These are phyloP conservation scores for Debaryomyces coudertii DNA, from an alignment of 1,139 yeast species.

Conservation along the genomic window DNA sequence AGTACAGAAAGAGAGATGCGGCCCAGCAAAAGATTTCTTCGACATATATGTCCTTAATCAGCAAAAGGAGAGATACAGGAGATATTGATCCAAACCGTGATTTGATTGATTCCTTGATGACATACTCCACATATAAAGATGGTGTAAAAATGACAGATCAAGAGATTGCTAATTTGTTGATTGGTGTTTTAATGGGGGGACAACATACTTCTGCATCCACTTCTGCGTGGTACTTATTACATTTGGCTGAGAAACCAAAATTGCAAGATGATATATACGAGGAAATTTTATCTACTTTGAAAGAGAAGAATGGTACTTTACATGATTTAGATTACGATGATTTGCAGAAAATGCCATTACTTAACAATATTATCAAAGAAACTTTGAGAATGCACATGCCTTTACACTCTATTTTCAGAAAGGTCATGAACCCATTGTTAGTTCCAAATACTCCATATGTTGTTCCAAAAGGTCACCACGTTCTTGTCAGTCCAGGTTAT, in stretches of 20 bases:
- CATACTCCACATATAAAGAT: constrained; percentile 82
- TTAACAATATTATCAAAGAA: constrained; percentile 85
- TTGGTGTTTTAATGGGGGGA: constrained; percentile 98
- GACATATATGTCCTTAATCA: constrained; percentile 80
- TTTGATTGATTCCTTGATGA: constrained; percentile 85
- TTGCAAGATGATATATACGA: constrained; percentile 77
- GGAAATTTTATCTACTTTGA: constrained; percentile 70
- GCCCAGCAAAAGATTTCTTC: constrained; percentile 82
- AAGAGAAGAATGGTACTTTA: constrained; percentile 45
- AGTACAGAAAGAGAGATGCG: constrained; percentile 78
- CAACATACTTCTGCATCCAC: constrained; percentile 98
- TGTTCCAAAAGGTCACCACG: constrained; percentile 88
- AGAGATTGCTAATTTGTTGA: constrained; percentile 89
- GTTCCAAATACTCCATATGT: constrained; percentile 81
- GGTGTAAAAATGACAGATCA: constrained; percentile 93
- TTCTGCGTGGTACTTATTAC: constrained; percentile 91
- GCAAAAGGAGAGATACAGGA: constrained; percentile 69
- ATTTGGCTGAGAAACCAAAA: constrained; percentile 83
- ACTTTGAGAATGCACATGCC: constrained; percentile 96
- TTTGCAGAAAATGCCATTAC: constrained; percentile 77
- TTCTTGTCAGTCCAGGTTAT: constrained; percentile 92
- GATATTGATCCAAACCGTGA: constrained; percentile 82
- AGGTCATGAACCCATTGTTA: constrained; percentile 75
- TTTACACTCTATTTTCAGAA: constrained; percentile 91
- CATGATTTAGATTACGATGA: constrained; percentile 76